These are phyloP conservation scores for Macrophomina pseudophaseolina DNA, from an alignment of 2,329 filamentous ascomycete genomes.

Conservation along the genomic window DNA sequence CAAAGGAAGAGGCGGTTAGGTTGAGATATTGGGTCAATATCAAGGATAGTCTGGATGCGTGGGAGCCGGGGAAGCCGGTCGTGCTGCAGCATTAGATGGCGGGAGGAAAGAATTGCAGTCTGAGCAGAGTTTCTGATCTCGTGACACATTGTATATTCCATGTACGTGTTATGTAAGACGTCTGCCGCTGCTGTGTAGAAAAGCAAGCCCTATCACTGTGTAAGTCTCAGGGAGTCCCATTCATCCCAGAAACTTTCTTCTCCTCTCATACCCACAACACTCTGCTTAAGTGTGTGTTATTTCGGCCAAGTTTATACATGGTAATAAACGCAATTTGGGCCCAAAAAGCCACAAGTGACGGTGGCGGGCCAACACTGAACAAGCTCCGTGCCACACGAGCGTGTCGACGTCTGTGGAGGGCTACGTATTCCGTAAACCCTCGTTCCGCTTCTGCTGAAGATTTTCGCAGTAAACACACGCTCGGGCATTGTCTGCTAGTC, in stretches of 20 bases:
- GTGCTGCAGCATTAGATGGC: constrained; percentile 57
- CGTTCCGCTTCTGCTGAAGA: not conserved
- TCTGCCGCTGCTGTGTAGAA: too few species aligned
- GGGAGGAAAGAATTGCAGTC: not conserved
- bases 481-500: not conserved
- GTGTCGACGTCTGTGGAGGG: not conserved
- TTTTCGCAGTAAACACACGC: not conserved
- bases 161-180: not conserved
- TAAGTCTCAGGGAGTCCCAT: too few species aligned
- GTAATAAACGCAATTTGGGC: not conserved
- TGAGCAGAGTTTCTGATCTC: too few species aligned
- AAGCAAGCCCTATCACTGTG: too few species aligned
- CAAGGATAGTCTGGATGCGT: constrained; percentile 76
- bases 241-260: too few species aligned
- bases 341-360: not conserved
- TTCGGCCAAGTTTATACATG: too few species aligned
- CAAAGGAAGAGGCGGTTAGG: constrained; percentile 73
- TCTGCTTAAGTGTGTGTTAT: too few species aligned
- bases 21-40: constrained; percentile 93
- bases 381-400: not conserved
- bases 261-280: too few species aligned
- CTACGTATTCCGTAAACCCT: not conserved
- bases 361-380: not conserved
- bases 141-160: not conserved
- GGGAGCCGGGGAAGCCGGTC: constrained; percentile 77